Base-by-base conservation (phyloP, 2,329 filamentous ascomycete genomes). In the Allantophomopsis cytisporea region DNA sequence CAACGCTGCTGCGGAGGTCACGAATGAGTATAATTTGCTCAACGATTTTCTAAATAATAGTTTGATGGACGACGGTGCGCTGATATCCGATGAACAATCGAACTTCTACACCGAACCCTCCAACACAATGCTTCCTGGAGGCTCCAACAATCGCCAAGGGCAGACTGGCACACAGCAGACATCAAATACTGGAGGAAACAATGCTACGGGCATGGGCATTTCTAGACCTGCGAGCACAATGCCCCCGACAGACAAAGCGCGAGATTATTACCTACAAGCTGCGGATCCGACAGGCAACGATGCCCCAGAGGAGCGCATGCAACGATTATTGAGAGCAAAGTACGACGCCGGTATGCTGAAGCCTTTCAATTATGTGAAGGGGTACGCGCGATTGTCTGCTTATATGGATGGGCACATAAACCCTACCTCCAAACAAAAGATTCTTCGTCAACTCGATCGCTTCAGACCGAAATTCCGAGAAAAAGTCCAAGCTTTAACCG, bases 311-410 rank as follows among this genome's bases (percentile, higher is more conserved):
- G 86, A 94, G 58, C 82, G 91, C 43, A 94, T 98, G 84, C 83
- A 89, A 54, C 86, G 91, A 50, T 75, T 98, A 6, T 74, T 98
- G 41, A 84, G 83, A 57, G 91, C 91, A 46, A 98, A 98, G 60
- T 93, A 94, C 60, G 88, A 96, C 49, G 91, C 91, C 1, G 91
- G 91, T 2, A 70, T 98, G 53, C 67, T 98, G 42, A 91, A 88
- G 55, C 91, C 91, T 2, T 98, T 98, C 70, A 96, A 96, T 63
- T 98, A 98, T 59, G 85, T 96, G 50, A 94, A 93, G 54, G 91
- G 91, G 11, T 98, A 98, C 59, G 82, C 86, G 10, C 76, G 87
- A 23, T 66, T 98, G 36, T 85, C 87, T 46, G 78, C 81, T 45
- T 98, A 95, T 58, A 88, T 98, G 69, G 87, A 95, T 53, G 76